phyloP scores from a whole-genome alignment of 2,329 filamentous ascomycete species.

The Clonostachys chloroleuca region DNA sequence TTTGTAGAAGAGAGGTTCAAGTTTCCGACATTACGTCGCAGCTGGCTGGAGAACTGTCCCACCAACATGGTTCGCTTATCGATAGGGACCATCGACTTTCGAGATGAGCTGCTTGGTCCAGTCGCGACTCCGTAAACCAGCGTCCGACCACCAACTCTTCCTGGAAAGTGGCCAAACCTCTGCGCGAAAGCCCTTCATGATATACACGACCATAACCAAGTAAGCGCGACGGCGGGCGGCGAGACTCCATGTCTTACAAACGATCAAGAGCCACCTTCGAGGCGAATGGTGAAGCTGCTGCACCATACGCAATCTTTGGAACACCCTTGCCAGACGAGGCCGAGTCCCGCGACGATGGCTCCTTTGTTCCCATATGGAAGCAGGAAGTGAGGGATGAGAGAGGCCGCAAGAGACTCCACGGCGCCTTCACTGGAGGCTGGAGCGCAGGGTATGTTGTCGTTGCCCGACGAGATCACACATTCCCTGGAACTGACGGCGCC shows the following conservation, averaged over 20 bases:
- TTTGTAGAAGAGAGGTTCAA: no score
- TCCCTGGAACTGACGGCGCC: neutral
- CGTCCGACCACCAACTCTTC: neutral
- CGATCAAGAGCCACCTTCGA: conserved; percentile 76
- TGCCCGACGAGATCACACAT: neutral
- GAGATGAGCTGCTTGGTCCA: no score
- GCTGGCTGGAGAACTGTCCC: no score
- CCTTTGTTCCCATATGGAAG: conserved; percentile 94
- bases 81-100: no score
- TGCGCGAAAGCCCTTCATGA: conserved; percentile 1
- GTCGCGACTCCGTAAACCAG: neutral
- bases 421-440: conserved; percentile 94
- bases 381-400: conserved; percentile 94
- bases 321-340: conserved; percentile 81
- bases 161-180: neutral
- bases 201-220: neutral
- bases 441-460: conserved; percentile 74
- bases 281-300: conserved; percentile 53
- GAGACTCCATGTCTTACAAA: conserved; percentile 66
- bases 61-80: no score
- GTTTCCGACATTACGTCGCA: no score
- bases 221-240: no score
- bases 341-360: conserved; percentile 79
- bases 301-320: conserved; percentile 76
- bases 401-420: conserved; percentile 86